Base-by-base conservation (phyloP, 208 protist genomes). In the Porcisia deanei region DNA sequence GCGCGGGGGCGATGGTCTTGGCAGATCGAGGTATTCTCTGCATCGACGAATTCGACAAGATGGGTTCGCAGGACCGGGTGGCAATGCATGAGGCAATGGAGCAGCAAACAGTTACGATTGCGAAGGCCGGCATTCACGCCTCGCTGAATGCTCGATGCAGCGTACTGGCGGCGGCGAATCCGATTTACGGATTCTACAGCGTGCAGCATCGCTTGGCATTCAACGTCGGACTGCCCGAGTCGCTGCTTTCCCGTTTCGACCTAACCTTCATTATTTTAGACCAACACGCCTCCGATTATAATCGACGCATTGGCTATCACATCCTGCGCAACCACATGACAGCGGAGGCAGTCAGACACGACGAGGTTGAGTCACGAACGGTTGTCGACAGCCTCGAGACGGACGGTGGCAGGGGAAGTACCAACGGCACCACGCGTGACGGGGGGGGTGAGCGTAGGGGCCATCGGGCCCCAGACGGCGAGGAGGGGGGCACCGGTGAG, bases 31-130 rank as follows among this genome's bases (percentile, higher is more conserved):
- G 99, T 45, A 94, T 99, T 58, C 91, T 99, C 25, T 99, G 98
- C 86, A 99, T 99, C 69, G 99, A 99, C 87, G 99, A 99, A 87
- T 99, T 99, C 85, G 99, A 99, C 84, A 99, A 99, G 88, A 99
- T 99, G 99, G 89, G 81, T 55, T 88, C 98, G 53, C 85, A 94
- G 39, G 99, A 99, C 86, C 88, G 94, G 41, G 94, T 98, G n/a
- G 96, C 97, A 6, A 99, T 99, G 91, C 97, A 99, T 86, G 97
- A 99, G 89, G 99, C 99, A 30, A 99, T 99, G 99, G 99, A 99
- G 87, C 99, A 99, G 87, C 99, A 99, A 85, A 99, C 99, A 0
- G 99, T 99, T 1, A 99, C 99, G 3, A 99, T 99, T 71, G 91
- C 97, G 34, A 99, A 99, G 92, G 99, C 99, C 5, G 99, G 99